Evolutionary conservation across 257 asterid genomes (phyloP), one percentile per base, ranked within the genome.

Genomic region (Prunella vulgaris): DNA sequence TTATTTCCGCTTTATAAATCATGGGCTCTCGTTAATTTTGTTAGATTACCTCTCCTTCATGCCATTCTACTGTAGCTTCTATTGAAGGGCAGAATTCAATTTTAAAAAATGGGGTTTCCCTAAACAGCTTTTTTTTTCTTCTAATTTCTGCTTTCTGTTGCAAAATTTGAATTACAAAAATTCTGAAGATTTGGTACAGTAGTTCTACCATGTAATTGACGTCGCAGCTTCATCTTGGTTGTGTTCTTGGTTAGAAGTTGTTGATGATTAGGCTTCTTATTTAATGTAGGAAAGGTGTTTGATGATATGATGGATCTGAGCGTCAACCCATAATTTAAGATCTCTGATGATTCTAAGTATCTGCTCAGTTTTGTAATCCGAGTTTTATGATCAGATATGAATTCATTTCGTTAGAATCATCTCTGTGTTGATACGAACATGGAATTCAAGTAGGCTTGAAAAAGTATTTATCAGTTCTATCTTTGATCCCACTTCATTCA

Each of bases 291-390:
- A 32, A 81, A 59, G 70, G 74, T 51, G 62, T 42, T 76, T 58
- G 75, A 60, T 69, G 6, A 44, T 32, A n/a, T n/a, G 69, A 78
- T 81, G 88, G 84, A 81, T 84, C 84, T 81, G 83, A 60, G 79
- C 69, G 71, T 54, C 77, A 76, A 74, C 81, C 81, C 80, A 74
- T 81, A 78, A 68, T 76, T 71, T 61, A 67, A 38, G 71, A 5
- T 62, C 80, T 52, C 68, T 70, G 44, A 2, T 60, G 58, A 77
- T 80, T 81, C 70, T 49, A 32, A 64, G 2, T 49, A 67, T 15
- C 56, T 61, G 54, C 32, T 60, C 62, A 3, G 25, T 66, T 62
- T 66, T 71, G 58, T 79, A 79, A 48, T 38, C 54, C 9, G 64
- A 61, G 56, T 76, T 74, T 72, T 69, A n/a, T 65, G 74, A 62